Evolutionary conservation across 179 eudicot genomes (phyloP).

Genomic region (Beta lomatogona): DNA sequence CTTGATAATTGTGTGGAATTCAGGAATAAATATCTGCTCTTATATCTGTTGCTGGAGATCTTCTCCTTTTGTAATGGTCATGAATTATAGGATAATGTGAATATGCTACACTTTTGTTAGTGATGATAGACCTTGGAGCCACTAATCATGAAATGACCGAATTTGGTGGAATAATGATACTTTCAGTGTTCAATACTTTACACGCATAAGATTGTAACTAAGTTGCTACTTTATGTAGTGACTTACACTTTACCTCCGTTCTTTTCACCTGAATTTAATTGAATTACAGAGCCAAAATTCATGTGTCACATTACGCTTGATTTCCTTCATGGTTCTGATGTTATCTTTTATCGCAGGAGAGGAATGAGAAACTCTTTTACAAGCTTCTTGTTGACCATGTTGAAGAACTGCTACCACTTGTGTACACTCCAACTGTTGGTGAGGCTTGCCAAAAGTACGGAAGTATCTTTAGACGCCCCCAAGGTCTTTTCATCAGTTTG

Average conservation of each 20-base stretch:
- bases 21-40: neutral
- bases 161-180: neutral
- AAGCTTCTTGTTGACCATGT: conserved; percentile 69
- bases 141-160: neutral
- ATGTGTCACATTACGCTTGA: neutral
- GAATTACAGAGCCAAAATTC: neutral
- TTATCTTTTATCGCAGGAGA: conserved; percentile 39
- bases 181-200: neutral
- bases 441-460: conserved; percentile 98
- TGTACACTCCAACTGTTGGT: conserved; percentile 62
- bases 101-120: neutral
- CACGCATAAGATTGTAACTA: neutral
- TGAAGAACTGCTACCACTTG: conserved; percentile 53
- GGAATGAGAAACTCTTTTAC: conserved; percentile 49
- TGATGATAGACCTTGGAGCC: neutral
- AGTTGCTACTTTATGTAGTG: neutral
- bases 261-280: too few species aligned
- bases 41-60: neutral
- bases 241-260: neutral
- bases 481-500: conserved; percentile 68
- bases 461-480: conserved; percentile 69
- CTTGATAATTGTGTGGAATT: neutral
- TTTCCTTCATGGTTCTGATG: conserved; percentile 1
- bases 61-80: neutral
- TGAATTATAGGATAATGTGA: neutral